Percentiles rank a stretch among this genome's conserved stretches.
Evolutionary conservation across 257 asterid genomes (phyloP).

Genomic region (Eucommia ulmoides): DNA sequence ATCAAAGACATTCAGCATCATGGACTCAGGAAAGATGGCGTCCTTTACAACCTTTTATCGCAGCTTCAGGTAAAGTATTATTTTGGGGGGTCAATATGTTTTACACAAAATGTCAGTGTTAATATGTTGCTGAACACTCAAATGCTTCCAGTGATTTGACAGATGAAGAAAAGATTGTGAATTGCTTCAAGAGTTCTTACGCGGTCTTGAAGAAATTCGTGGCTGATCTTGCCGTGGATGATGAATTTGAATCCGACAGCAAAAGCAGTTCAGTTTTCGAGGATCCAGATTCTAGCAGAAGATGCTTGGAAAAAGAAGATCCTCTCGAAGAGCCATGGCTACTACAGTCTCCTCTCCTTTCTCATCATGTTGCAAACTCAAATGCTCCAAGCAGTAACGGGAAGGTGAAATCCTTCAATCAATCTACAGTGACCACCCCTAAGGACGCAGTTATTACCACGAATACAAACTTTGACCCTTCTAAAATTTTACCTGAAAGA

Average conservation of each 20-base stretch:
- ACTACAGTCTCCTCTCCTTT: conserved; percentile 29
- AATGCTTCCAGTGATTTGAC: conserved; percentile 76
- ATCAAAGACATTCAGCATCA: conserved; percentile 27
- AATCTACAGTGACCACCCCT: conserved; percentile 14
- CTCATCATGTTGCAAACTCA: conserved; percentile 23
- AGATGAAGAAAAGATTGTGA: conserved; percentile 39
- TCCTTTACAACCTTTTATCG: conserved; percentile 19
- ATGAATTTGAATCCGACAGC: too few relatives aligned
- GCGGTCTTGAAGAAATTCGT: conserved; percentile 26
- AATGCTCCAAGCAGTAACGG: conserved; percentile 19
- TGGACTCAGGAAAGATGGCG: conserved; percentile 25
- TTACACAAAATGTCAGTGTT: conserved; percentile 13
- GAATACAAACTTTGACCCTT: conserved; percentile 13
- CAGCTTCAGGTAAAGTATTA: conserved; percentile 37
- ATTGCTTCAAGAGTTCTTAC: conserved; percentile 27
- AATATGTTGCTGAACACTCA: conserved; percentile 72
- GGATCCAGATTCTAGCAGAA: conserved; percentile 16
- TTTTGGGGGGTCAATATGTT: conserved; percentile 17
- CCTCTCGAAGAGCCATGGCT: conserved; percentile 92
- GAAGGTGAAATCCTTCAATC: conserved; percentile 17
- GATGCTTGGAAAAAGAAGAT: conserved; percentile 21
- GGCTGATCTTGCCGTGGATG: conserved; percentile 13
- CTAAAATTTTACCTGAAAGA: conserved; percentile 12
- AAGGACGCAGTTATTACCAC: conserved; percentile 16
- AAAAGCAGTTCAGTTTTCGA: conserved; percentile 11